phyloP scores from a whole-genome alignment of 2,329 filamentous ascomycete species.

The Huntiella bhutanensis region DNA sequence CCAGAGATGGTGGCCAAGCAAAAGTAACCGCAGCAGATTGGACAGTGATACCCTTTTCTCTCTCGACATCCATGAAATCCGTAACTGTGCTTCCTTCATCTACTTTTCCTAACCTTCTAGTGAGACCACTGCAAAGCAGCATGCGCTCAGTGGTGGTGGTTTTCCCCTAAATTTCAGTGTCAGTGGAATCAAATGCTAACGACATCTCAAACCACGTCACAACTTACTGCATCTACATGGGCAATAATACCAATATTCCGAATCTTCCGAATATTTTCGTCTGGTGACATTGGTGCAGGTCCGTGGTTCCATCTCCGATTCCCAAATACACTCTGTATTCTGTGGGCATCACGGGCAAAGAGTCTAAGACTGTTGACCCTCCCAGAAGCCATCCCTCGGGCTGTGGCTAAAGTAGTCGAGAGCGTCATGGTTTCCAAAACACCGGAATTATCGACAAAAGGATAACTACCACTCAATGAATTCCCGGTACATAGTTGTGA shows the following conservation, averaged over 20 bases:
- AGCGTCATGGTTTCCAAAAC: conserved; percentile 1
- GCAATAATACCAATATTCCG: conserved; percentile 97
- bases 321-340: background rate
- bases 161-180: conserved; percentile 44
- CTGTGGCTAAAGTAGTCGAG: background rate
- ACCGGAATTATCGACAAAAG: too few relatives aligned
- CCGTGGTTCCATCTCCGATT: conserved; percentile 5
- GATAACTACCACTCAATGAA: too few relatives aligned
- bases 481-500: too few relatives aligned
- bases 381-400: background rate
- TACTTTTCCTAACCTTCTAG: conserved; percentile 70
- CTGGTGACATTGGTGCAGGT: background rate
- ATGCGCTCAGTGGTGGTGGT: conserved; percentile 98
- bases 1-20: conserved; percentile 51
- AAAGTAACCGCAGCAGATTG: conserved; percentile 94
- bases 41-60: conserved; percentile 52
- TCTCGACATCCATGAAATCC: conserved; percentile 82
- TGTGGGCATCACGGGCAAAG: background rate
- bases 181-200: background rate
- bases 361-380: background rate
- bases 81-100: conserved; percentile 94
- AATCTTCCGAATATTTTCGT: conserved; percentile 18
- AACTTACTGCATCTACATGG: conserved; percentile 68
- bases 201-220: background rate
- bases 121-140: conserved; percentile 90